Conservation (phyloP, 2,329 filamentous ascomycete species). For the Aciculosporium take region DNA sequence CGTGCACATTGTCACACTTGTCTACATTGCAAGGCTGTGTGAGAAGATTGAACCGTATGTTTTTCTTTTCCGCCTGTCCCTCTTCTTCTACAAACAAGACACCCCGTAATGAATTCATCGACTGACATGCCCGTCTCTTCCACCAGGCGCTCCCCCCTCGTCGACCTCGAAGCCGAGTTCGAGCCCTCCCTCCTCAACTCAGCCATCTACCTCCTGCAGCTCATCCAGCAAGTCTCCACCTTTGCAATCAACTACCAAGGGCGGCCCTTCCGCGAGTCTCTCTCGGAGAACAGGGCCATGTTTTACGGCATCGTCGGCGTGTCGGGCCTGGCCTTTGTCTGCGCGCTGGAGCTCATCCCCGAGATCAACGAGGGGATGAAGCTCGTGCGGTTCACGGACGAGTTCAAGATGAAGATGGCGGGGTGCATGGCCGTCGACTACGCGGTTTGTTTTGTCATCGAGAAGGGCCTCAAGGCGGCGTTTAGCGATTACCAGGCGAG, state of each 20-base stretch:
- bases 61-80: neutral
- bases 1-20: conserved; percentile 82
- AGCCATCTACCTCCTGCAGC: conserved; percentile 88
- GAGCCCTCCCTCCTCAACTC: conserved; percentile 87
- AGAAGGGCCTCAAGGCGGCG: conserved; percentile 66
- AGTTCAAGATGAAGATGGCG: conserved; percentile 84
- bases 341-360: conserved; percentile 87
- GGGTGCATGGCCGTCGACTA: conserved; percentile 79
- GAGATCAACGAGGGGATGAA: conserved; percentile 90
- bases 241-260: conserved; percentile 99
- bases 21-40: conserved; percentile 86
- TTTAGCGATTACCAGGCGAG: conserved; percentile 90
- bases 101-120: no score
- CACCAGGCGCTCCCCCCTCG: conserved; percentile 35
- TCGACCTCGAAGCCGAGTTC: conserved; percentile 93
- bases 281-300: conserved; percentile 94
- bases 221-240: conserved; percentile 97
- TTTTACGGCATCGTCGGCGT: conserved; percentile 92
- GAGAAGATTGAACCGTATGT: conserved; percentile 74
- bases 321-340: conserved; percentile 79
- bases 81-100: neutral
- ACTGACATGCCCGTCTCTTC: conserved; percentile 5
- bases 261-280: conserved; percentile 88
- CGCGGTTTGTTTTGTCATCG: conserved; percentile 71
- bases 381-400: conserved; percentile 73